Evolutionary conservation across 306 rosid genomes (phyloP).

Genomic region (Geum urbanum): DNA sequence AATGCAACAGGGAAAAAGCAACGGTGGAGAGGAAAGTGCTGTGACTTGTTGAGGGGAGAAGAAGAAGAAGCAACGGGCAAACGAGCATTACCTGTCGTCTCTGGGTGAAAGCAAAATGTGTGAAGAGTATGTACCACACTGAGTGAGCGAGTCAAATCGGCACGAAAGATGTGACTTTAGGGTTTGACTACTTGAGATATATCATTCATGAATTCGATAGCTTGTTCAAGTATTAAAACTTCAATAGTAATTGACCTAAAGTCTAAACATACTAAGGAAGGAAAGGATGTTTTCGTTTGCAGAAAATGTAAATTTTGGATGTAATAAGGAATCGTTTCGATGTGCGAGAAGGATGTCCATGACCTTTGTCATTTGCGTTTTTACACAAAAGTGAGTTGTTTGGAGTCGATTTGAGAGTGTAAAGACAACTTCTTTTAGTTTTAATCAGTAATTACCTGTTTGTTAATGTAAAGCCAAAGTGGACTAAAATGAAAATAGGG

Average conservation of each 20-base stretch:
- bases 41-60: background rate
- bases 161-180: background rate
- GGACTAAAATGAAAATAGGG: background rate
- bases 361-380: no score
- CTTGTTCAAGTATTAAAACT: no score
- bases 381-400: no score
- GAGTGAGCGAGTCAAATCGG: conserved; percentile 25
- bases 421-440: background rate
- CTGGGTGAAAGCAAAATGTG: background rate
- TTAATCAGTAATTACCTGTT: background rate
- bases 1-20: conserved; percentile 22
- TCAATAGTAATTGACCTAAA: no score
- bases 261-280: no score
- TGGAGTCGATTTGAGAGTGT: no score
- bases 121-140: background rate
- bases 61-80: conserved; percentile 6
- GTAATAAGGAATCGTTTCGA: no score
- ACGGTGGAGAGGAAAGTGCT: conserved; percentile 34
- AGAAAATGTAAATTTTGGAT: no score
- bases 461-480: background rate
- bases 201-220: background rate
- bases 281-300: no score
- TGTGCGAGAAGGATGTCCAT: no score
- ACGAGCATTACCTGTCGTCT: conserved; percentile 4
- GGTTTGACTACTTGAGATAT: background rate